These are phyloP conservation scores for Amylocystis lapponica DNA, from an alignment of 768 basidiomycete species.

Conservation along the genomic window DNA sequence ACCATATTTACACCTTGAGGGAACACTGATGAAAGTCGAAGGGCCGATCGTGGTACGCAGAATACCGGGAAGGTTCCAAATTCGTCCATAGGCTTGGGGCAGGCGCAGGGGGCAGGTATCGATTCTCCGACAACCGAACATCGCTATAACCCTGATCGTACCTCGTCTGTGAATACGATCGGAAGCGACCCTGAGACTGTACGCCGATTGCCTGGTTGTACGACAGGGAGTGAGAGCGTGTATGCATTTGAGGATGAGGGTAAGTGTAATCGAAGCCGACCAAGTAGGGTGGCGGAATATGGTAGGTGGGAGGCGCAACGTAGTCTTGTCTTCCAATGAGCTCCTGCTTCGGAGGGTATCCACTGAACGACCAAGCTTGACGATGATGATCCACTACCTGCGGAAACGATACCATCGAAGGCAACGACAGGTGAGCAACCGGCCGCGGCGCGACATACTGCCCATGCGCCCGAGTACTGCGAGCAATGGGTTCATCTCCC, in stretches of 20 bases:
- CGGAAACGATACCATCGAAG: slow-evolving; percentile 29
- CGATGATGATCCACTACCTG: slow-evolving; percentile 28
- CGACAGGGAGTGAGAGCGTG: slow-evolving; percentile 52
- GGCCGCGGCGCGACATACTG: slow-evolving; percentile 48
- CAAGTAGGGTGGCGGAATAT: slow-evolving; percentile 8
- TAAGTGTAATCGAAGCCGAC: slow-evolving; percentile 19
- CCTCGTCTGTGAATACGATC: slow-evolving; percentile 55
- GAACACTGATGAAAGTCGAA: slow-evolving; percentile 17
- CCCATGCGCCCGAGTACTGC: slow-evolving; percentile 44
- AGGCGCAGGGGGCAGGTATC: slow-evolving; percentile 35
- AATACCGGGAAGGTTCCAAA: slow-evolving; percentile 20
- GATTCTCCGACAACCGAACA: slow-evolving; percentile 36
- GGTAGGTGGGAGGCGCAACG: slow-evolving; percentile 7
- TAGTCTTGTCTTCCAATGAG: slow-evolving; percentile 1
- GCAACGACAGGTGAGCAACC: slow-evolving; percentile 26
- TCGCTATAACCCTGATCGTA: slow-evolving; percentile 51
- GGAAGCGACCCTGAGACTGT: slow-evolving; percentile 42
- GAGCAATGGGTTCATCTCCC: slow-evolving; percentile 68
- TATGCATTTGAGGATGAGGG: slow-evolving; percentile 32
- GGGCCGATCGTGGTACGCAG: slow-evolving; percentile 17
- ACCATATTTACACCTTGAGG: slow-evolving; percentile 19
- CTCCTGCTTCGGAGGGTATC: slow-evolving; percentile 16
- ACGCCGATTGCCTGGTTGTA: slow-evolving; percentile 44
- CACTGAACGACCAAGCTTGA: slow-evolving; percentile 20
- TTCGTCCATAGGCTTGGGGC: slow-evolving; percentile 13